Conservation (phyloP, 2,329 filamentous ascomycete genomes). For the Alternaria alternata region DNA sequence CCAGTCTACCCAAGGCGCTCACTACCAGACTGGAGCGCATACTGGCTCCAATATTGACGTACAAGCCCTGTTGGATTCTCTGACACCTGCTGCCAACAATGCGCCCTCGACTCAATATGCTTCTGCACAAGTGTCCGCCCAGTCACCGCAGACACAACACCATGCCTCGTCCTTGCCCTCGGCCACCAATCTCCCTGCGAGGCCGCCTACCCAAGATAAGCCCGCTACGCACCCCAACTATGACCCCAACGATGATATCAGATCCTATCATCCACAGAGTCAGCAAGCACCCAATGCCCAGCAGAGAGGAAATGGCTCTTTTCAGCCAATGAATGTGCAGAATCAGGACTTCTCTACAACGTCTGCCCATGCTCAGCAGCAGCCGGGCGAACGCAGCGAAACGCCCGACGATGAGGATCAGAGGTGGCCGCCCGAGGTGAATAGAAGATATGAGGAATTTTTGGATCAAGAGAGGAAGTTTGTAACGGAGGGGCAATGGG, state of each 20-base stretch:
- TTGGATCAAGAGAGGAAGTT: constrained; percentile 76
- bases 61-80: constrained; percentile 57
- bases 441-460: constrained; percentile 76
- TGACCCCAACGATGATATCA: constrained; percentile 58
- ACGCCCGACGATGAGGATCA: constrained; percentile 56
- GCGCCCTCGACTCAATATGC: constrained; percentile 45
- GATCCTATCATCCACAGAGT: constrained; percentile 60
- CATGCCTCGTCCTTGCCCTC: constrained; percentile 50
- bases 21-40: constrained; percentile 37
- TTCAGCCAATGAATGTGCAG: constrained; percentile 37
- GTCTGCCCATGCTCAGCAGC: constrained; percentile 35
- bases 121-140: constrained; percentile 39
- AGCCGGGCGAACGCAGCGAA: constrained; percentile 34
- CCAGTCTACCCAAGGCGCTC: constrained; percentile 42
- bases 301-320: constrained; percentile 35
- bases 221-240: constrained; percentile 59
- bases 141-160: constrained; percentile 43
- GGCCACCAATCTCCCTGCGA: constrained; percentile 55
- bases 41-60: constrained; percentile 53
- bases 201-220: constrained; percentile 60
- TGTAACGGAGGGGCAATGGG: constrained; percentile 81
- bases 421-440: constrained; percentile 65
- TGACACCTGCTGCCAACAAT: constrained; percentile 48
- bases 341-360: constrained; percentile 25
- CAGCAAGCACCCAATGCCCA: constrained; percentile 48